Evolutionary conservation across 1,139 yeast genomes (phyloP), one percentile per base, ranked within the genome.

Genomic region (Maudiozyma humilis): DNA sequence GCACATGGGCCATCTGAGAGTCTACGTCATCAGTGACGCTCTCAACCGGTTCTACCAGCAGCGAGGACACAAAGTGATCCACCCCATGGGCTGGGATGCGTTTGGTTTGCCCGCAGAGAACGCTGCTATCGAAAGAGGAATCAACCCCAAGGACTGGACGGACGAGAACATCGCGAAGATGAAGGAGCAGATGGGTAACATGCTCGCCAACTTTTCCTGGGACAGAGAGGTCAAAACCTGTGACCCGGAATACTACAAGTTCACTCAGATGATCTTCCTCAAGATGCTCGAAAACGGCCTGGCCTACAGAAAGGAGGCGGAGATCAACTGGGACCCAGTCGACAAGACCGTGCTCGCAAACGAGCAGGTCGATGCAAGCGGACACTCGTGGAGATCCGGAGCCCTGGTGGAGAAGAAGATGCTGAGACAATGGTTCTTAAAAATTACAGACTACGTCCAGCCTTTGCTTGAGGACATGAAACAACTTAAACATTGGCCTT

Each of bases 61-160:
- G 65, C 76, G 74, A 45, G 96, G 96, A 0, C 76, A 72, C 51
- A 68, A 79, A 36, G 96, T 89, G 15, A 72, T 89, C 4, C 95
- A 91, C 60, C 96, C 98, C 0, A 89, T 91, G 95, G 98, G 98
- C 0, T 91, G 97, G 96, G 98, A 91, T 69, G 95, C 97, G 0
- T 91, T 91, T 70, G 98, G 98, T 0, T 70, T 91, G 34, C 98
- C 98, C 0, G 98, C 98, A 0, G 98, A 91, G 60, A 91, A 91
- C 64, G 98, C 98, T 0, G 98, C 98, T 0, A 79, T 86, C 27
- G 96, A 89, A 60, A 68, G 95, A 50, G 79, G 80, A 0, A 72
- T 85, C 14, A 79, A 78, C 51, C 96, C 98, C 0, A 76, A 78
- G 0, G 72, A 66, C 0, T 91, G 98, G 98, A 91, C 98, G 0